Conservation (phyloP, 2,329 filamentous ascomycete species). For the Claviceps digitariae region DNA sequence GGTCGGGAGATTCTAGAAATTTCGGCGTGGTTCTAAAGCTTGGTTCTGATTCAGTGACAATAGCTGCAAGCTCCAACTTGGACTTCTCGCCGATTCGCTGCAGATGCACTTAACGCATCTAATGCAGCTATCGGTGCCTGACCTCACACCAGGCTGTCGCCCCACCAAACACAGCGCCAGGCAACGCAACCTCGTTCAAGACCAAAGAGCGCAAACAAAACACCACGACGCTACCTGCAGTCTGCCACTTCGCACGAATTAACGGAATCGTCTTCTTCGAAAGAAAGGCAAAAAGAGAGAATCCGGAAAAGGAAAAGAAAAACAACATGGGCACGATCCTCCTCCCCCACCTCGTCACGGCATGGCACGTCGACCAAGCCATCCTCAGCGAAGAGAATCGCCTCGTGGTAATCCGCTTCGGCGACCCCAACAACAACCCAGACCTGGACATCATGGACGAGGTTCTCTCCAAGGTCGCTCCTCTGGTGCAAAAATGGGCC, state of each 20-base stretch:
- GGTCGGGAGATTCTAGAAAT: not conserved
- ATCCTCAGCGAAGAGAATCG: slow-evolving; percentile 81
- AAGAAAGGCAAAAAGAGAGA: no score
- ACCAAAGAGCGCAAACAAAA: no score
- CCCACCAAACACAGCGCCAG: not conserved
- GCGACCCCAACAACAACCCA: slow-evolving; percentile 49
- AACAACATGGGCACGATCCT: slow-evolving; percentile 63
- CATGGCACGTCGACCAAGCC: slow-evolving; percentile 97
- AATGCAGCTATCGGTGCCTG: not conserved
- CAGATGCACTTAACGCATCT: not conserved
- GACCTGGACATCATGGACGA: slow-evolving; percentile 75
- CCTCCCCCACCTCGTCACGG: slow-evolving; percentile 77
- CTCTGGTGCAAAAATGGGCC: slow-evolving; percentile 85
- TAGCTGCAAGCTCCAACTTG: no score
- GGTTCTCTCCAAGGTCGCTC: slow-evolving; percentile 85
- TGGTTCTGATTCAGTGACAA: no score
- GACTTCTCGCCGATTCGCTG: not conserved
- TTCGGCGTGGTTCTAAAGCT: not conserved
- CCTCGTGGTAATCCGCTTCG: slow-evolving; percentile 86
- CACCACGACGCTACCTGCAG: no score
- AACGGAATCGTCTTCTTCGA: not conserved
- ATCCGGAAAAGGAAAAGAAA: not conserved
- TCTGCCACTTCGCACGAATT: no score
- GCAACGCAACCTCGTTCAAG: no score
- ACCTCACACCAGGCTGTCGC: not conserved